Evolutionary conservation across 1,284 basidiomycete genomes (phyloP).

Genomic region (Cystobasidiaceae sp.): DNA sequence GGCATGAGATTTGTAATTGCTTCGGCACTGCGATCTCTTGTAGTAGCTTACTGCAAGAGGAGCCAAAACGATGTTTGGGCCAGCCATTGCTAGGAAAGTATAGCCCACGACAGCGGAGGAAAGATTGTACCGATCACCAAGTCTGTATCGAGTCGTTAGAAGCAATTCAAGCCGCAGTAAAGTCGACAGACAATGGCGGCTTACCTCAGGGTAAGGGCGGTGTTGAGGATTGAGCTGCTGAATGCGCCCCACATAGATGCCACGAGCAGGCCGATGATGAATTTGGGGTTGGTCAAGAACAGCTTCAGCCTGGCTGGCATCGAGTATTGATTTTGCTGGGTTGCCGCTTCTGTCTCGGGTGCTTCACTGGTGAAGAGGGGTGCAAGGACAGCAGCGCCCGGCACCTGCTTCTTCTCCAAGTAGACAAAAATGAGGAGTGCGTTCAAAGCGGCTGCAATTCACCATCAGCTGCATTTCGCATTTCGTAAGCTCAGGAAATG

Average conservation of each 20-base stretch:
- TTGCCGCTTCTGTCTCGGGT: no score
- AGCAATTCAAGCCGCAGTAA: neutral
- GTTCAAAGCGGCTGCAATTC: neutral
- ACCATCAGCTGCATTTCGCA: neutral
- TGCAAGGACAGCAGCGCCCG: no score
- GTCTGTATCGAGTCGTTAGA: neutral
- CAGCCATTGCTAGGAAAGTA: conserved; percentile 9
- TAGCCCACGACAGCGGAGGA: neutral
- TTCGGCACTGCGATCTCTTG: neutral
- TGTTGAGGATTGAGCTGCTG: neutral
- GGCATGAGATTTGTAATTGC: no score
- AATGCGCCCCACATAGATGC: neutral
- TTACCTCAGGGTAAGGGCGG: neutral
- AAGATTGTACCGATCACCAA: conserved; percentile 4
- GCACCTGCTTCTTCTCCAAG: no score
- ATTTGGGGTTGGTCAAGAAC: neutral
- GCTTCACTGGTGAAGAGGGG: no score
- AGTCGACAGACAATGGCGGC: no score
- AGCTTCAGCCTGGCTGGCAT: neutral
- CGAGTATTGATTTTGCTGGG: neutral
- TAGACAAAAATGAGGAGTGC: no score
- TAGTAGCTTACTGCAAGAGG: conserved; percentile 9
- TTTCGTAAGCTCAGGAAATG: no score
- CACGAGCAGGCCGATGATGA: neutral
- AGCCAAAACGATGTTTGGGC: neutral